Conservation (phyloP, 176 grass and related monocot species). For the Metroxylon sagu region DNA sequence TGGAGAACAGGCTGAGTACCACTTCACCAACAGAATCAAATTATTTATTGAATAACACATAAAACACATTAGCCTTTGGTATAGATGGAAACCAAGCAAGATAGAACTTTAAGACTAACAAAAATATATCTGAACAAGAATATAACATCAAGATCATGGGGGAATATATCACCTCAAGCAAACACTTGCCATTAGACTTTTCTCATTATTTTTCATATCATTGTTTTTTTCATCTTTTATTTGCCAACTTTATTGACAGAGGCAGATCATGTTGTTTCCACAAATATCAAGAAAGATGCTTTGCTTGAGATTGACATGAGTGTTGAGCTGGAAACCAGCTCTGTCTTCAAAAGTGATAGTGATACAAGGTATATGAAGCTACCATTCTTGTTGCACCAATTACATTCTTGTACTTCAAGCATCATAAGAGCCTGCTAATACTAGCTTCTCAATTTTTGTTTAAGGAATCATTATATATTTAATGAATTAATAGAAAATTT, state of each 20-base stretch:
- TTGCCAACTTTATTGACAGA: no score
- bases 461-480: background rate
- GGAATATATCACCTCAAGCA: no score
- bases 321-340: background rate
- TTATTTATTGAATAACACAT: no score
- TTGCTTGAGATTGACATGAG: no score
- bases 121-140: no score
- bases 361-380: background rate
- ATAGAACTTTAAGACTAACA: background rate
- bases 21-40: slow-evolving; percentile 6
- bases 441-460: background rate
- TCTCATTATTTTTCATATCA: no score
- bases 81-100: background rate
- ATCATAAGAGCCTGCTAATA: background rate
- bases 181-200: no score
- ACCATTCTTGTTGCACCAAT: background rate
- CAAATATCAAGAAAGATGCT: no score
- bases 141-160: no score
- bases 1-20: slow-evolving; percentile 1
- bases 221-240: no score
- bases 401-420: background rate
- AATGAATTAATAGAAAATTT: background rate
- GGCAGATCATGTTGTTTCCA: no score
- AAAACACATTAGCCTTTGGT: background rate
- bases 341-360: background rate